phyloP scores from a whole-genome alignment of 371 early-diverging fungal genomes.

The Zopfochytrium polystomum region DNA sequence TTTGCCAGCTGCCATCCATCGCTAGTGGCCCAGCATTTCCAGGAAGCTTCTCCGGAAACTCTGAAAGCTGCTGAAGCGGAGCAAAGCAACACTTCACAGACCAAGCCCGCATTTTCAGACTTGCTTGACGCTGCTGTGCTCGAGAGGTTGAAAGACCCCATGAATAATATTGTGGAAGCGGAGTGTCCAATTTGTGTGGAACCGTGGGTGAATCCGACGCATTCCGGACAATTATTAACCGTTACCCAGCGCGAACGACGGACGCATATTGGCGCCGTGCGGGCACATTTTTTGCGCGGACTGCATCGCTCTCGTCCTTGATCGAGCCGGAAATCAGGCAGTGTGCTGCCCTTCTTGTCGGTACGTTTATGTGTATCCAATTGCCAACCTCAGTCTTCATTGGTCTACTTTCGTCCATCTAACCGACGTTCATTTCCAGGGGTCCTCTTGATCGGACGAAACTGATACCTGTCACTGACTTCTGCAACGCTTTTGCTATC shows the following conservation, averaged over 20 bases:
- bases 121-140: too few species aligned
- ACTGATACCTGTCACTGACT: too few species aligned
- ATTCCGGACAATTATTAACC: too few species aligned
- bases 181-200: slow-evolving; percentile 44
- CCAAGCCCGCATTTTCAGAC: too few species aligned
- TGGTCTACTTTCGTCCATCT: too few species aligned
- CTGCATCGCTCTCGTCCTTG: slow-evolving; percentile 18
- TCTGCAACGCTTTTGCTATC: too few species aligned
- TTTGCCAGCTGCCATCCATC: slow-evolving; percentile 38
- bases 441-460: too few species aligned
- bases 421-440: too few species aligned
- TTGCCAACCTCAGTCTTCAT: too few species aligned
- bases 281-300: slow-evolving; percentile 36
- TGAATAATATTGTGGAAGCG: slow-evolving; percentile 11
- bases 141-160: too few species aligned
- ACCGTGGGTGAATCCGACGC: too few species aligned
- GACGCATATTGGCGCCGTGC: slow-evolving; percentile 23
- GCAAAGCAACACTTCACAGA: not conserved
- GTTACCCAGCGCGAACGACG: slow-evolving; percentile 11
- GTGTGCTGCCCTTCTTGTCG: slow-evolving; percentile 10
- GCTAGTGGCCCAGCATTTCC: slow-evolving; percentile 28
- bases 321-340: not conserved
- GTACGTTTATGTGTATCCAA: not conserved
- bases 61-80: slow-evolving; percentile 14
- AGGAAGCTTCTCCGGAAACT: slow-evolving; percentile 15